phyloP scores from a whole-genome alignment of 306 rosid genomes.

The Malus sieversii region DNA sequence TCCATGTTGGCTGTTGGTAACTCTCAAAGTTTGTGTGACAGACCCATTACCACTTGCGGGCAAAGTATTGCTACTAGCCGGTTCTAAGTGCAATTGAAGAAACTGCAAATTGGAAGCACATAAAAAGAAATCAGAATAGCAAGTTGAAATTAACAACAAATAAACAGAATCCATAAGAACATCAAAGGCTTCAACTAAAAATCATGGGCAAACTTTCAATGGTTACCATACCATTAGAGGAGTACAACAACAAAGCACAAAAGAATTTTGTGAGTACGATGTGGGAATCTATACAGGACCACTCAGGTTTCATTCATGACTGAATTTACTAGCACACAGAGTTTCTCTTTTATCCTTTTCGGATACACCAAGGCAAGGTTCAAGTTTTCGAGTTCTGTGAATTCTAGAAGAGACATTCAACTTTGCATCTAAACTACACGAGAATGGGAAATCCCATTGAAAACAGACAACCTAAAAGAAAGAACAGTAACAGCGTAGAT shows the following conservation, averaged over 20 bases:
- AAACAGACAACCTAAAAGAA: neutral
- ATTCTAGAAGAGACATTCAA: neutral
- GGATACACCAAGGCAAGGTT: neutral
- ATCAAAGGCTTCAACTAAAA: constrained; percentile 6
- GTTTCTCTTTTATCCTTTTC: neutral
- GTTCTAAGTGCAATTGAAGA: constrained; percentile 90
- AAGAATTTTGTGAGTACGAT: neutral
- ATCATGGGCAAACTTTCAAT: neutral
- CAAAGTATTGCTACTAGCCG: constrained; percentile 76
- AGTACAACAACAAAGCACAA: neutral
- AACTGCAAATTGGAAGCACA: constrained; percentile 53
- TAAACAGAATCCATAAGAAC: neutral
- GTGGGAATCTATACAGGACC: neutral
- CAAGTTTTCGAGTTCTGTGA: neutral
- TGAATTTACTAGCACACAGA: neutral
- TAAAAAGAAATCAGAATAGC: constrained; percentile 27
- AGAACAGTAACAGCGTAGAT: neutral
- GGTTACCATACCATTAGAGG: neutral
- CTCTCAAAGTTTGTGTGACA: constrained; percentile 67
- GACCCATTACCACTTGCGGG: constrained; percentile 66
- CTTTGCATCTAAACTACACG: neutral
- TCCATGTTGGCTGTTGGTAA: constrained; percentile 93
- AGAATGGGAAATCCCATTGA: neutral
- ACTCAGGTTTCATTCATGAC: neutral
- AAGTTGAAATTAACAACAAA: constrained; percentile 6